phyloP scores from a whole-genome alignment of 306 rosid genomes.

The Cicer cuneatum region DNA sequence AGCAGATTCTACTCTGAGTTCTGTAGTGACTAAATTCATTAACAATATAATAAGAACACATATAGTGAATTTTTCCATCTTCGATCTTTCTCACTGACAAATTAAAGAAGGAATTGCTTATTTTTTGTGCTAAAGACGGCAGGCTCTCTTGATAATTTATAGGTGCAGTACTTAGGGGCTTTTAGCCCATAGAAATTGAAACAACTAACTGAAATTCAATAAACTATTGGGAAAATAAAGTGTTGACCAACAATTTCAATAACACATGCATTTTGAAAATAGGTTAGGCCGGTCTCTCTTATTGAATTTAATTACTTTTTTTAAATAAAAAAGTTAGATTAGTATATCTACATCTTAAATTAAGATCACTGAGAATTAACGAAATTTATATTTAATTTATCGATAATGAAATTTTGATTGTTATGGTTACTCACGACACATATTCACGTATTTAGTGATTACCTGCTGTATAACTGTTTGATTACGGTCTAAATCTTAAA shows the following conservation, averaged over 20 bases:
- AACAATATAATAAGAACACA: conserved; percentile 39
- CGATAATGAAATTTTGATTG: no score
- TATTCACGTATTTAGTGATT: no score
- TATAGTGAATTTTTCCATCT: conserved; percentile 46
- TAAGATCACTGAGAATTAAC: no score
- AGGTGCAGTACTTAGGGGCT: conserved; percentile 33
- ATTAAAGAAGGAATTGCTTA: conserved; percentile 23
- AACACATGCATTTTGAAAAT: conserved; percentile 17
- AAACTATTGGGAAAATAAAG: conserved; percentile 5
- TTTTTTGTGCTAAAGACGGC: conserved; percentile 36
- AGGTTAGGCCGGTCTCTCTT: conserved; percentile 21
- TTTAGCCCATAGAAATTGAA: conserved; percentile 35
- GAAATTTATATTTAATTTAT: no score
- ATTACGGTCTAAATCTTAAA: no score
- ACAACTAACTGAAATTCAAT: conserved; percentile 17
- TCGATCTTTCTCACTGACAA: conserved; percentile 7
- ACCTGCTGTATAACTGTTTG: no score
- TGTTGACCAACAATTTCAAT: conserved; percentile 35
- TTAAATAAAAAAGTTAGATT: no score
- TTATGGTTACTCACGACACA: no score
- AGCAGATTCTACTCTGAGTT: conserved; percentile 47
- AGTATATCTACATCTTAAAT: no score
- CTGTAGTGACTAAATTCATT: conserved; percentile 42
- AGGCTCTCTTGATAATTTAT: conserved; percentile 46
- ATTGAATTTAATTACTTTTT: neutral